These are phyloP conservation scores for Penicillium sp. DNA, from an alignment of 2,329 filamentous ascomycete genomes.

Conservation along the genomic window DNA sequence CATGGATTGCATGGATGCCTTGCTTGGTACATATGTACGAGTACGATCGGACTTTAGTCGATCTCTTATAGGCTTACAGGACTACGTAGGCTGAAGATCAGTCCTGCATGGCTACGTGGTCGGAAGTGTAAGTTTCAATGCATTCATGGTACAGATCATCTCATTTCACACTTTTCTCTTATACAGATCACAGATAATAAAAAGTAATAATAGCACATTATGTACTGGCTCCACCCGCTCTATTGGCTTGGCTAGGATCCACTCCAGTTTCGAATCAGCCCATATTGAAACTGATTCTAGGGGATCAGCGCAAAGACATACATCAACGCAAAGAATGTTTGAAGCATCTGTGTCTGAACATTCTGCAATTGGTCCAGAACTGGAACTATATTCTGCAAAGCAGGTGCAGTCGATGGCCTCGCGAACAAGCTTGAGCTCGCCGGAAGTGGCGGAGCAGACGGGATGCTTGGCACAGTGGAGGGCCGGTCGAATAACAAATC, in stretches of 20 bases:
- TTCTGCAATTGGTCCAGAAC: background rate
- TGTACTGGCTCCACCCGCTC: background rate
- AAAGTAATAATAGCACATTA: background rate
- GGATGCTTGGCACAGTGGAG: background rate
- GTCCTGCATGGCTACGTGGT: background rate
- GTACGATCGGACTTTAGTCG: background rate
- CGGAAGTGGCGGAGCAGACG: background rate
- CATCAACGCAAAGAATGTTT: background rate
- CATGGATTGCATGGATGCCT: background rate
- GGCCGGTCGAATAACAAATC: background rate
- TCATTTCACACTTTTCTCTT: too few relatives aligned
- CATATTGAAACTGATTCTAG: background rate
- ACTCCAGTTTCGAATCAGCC: background rate
- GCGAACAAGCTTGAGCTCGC: background rate
- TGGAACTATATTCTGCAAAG: background rate
- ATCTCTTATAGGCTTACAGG: background rate
- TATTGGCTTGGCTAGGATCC: constrained; percentile 1
- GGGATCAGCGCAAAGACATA: background rate
- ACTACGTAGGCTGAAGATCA: background rate
- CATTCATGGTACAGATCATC: background rate
- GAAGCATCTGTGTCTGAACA: background rate
- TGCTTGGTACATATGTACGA: background rate
- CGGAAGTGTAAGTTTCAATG: background rate
- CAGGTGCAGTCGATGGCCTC: background rate
- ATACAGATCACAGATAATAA: too few relatives aligned